Percentiles rank a stretch among this genome's conserved stretches.
Evolutionary conservation across 352 stramenopile species (phyloP).

Genomic region (Phytopythium montanum): DNA sequence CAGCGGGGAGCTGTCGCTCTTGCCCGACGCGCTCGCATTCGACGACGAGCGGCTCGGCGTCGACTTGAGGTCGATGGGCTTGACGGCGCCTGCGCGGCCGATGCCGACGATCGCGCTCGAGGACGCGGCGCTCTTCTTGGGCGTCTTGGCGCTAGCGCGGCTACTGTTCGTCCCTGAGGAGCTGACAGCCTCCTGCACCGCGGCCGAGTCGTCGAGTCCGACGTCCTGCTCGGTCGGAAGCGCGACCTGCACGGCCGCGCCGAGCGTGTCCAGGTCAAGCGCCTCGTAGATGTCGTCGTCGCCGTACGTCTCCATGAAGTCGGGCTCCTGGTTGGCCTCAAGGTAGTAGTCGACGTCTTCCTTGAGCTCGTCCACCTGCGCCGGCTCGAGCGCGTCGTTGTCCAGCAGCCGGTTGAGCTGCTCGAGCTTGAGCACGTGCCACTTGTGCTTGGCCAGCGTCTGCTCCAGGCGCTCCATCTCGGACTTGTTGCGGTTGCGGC

Average conservation of each 20-base stretch:
- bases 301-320: slow-evolving; percentile 92
- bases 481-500: slow-evolving; percentile 94
- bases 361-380: slow-evolving; percentile 94
- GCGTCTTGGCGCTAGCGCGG: slow-evolving; percentile 44
- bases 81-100: slow-evolving; percentile 63
- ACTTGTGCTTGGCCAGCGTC: slow-evolving; percentile 92
- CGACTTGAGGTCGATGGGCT: slow-evolving; percentile 80
- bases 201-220: slow-evolving; percentile 48
- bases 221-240: slow-evolving; percentile 71
- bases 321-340: slow-evolving; percentile 90
- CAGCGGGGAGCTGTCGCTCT: slow-evolving; percentile 39
- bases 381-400: slow-evolving; percentile 93
- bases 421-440: slow-evolving; percentile 97
- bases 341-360: slow-evolving; percentile 99
- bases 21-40: slow-evolving; percentile 33
- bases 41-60: slow-evolving; percentile 46
- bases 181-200: slow-evolving; percentile 1
- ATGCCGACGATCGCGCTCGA: slow-evolving; percentile 63
- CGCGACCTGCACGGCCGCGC: slow-evolving; percentile 64
- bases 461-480: slow-evolving; percentile 92
- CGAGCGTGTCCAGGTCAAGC: slow-evolving; percentile 92
- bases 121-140: slow-evolving; percentile 58
- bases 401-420: slow-evolving; percentile 97
- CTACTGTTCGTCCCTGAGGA: slow-evolving; percentile 8
- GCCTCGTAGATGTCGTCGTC: slow-evolving; percentile 95